A percentile compares a stretch with the other conserved stretches of the same genome.
These are phyloP conservation scores for Kalaharituber pfeilii DNA, from an alignment of 2,329 filamentous ascomycete species.

Conservation along the genomic window DNA sequence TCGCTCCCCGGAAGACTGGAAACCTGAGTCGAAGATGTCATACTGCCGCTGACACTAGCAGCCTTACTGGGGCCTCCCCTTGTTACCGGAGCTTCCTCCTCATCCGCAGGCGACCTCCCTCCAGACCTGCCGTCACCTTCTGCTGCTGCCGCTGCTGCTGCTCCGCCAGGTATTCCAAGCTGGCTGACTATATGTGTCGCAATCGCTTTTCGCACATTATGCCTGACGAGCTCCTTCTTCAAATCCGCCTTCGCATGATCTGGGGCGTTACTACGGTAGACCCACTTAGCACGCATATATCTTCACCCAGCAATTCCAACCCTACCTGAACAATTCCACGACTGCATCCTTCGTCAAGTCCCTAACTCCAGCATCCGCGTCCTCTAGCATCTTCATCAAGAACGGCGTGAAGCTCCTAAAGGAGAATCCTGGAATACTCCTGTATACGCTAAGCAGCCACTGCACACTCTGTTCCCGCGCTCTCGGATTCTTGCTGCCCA, in stretches of 20 bases:
- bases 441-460: slow-evolving; percentile 65
- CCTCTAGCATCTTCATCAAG: slow-evolving; percentile 73
- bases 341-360: slow-evolving; percentile 69
- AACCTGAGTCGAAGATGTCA: slow-evolving; percentile 17
- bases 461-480: slow-evolving; percentile 72
- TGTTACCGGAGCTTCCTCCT: slow-evolving; percentile 7
- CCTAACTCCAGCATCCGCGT: slow-evolving; percentile 73
- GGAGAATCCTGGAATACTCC: slow-evolving; percentile 37
- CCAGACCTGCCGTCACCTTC: slow-evolving; percentile 6
- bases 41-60: slow-evolving; percentile 7
- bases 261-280: slow-evolving; percentile 51
- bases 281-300: too few species aligned
- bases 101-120: slow-evolving; percentile 14
- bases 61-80: slow-evolving; percentile 12
- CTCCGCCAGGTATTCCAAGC: slow-evolving; percentile 38
- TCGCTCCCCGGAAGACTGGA: slow-evolving; percentile 47
- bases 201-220: slow-evolving; percentile 74
- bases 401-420: slow-evolving; percentile 70
- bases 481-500: slow-evolving; percentile 63
- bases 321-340: slow-evolving; percentile 68
- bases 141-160: slow-evolving; percentile 21
- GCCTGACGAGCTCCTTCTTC: slow-evolving; percentile 66
- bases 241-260: slow-evolving; percentile 73
- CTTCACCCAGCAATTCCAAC: slow-evolving; percentile 12
- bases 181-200: slow-evolving; percentile 63